Base-by-base conservation (phyloP, 306 rosid genomes). In the Sesbania bispinosa region DNA sequence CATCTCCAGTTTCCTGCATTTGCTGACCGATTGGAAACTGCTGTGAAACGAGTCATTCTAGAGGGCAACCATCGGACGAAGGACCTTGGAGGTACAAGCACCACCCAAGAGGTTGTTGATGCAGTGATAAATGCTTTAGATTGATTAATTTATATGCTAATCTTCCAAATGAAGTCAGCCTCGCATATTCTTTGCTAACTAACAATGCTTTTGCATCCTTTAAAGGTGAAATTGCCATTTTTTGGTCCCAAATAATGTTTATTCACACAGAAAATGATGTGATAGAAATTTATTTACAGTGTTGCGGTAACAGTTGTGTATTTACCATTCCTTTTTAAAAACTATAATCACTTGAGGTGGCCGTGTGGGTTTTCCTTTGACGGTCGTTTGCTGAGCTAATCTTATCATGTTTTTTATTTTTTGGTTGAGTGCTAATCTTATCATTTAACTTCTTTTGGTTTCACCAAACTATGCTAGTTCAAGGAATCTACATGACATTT, bases 1-100 rank as follows among this genome's bases (percentile, higher is more conserved):
- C 98, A 94, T 85, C 92, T 94, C 11, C 97, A 86, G 78, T 94
- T 90, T 71, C 98, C 97, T 29, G 85, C 96, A 47, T 90, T 93
- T 74, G 92, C 98, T 21, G 97, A 93, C 71, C 89, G 90, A 50
- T 79, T 93, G 52, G 98, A 93, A 69, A 85, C 80, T 53, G 97
- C 98, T 0, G 97, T 93, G 57, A 73, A 88, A 45, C 82, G 69
- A 29, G 98, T 93, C 18, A 88, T 93, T 53, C 36, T 19, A 5
- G 97, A 89, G 61, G 97, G 98, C 26, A 82, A 85, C 47, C 38
- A 77, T 78, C 76, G 92, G 38, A 89, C 98, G 5, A 90, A 85
- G 51, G 98, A 90, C 78, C 97, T 94, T 20, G 98, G 98, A 27
- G 98, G 97, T 29, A 50, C 32, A 43, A 87, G 98, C 82, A 76